Conservation (phyloP, 148 eudicot genomes). For the Vaccinium macrocarpon region DNA sequence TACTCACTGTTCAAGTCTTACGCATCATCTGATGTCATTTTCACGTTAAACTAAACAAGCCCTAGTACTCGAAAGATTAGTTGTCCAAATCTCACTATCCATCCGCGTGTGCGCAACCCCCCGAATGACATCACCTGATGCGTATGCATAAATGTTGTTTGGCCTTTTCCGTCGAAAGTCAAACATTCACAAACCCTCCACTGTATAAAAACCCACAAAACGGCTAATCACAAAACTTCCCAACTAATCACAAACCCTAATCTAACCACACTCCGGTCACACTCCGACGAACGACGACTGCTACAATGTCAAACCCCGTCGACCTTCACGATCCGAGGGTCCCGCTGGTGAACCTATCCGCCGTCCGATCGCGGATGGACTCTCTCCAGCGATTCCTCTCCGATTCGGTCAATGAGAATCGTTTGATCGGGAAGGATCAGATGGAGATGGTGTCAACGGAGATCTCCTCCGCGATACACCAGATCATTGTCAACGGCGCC, state of each 20-base stretch:
- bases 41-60: background rate
- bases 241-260: background rate
- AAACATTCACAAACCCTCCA: background rate
- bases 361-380: constrained; percentile 49
- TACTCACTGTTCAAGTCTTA: background rate
- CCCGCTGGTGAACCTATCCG: constrained; percentile 57
- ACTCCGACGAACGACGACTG: background rate
- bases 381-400: constrained; percentile 53
- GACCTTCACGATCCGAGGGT: constrained; percentile 11
- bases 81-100: background rate
- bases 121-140: background rate
- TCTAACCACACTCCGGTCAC: background rate
- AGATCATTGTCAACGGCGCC: constrained; percentile 59
- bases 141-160: background rate
- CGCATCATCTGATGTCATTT: background rate
- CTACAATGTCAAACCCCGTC: background rate
- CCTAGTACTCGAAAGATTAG: background rate
- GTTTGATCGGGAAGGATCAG: constrained; percentile 34
- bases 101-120: background rate
- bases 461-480: constrained; percentile 63
- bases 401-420: constrained; percentile 45
- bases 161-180: background rate
- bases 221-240: too few species aligned
- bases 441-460: constrained; percentile 50
- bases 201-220: background rate